A percentile compares a stretch with the other conserved stretches of the same genome.
These are phyloP conservation scores for Paramecium sonneborni DNA, from an alignment of 73 alveolate genomes.

Conservation along the genomic window DNA sequence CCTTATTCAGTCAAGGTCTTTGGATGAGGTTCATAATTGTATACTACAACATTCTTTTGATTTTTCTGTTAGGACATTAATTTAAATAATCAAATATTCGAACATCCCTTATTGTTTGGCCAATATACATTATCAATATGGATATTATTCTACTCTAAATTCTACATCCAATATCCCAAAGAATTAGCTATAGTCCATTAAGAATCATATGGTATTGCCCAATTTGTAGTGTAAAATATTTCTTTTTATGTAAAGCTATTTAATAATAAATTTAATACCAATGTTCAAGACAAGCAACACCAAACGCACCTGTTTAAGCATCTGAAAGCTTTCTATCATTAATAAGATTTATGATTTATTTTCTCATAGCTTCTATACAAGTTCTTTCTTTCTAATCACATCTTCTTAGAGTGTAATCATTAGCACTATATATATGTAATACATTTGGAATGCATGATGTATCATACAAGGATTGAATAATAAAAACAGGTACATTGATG, in stretches of 20 bases:
- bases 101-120: constrained; percentile 23
- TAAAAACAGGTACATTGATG: constrained; percentile 57
- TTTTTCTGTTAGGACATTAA: constrained; percentile 45
- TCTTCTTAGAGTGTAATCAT: not conserved
- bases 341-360: not conserved
- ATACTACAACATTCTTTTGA: not conserved
- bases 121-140: not conserved
- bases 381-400: not conserved
- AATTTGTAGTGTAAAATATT: not conserved
- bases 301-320: not conserved
- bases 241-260: not conserved
- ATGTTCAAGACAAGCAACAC: constrained; percentile 42
- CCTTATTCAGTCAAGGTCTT: not conserved
- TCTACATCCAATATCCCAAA: not conserved
- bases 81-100: not conserved
- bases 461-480: constrained; percentile 59
- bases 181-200: not conserved
- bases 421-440: not conserved
- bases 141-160: not conserved
- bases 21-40: constrained; percentile 45
- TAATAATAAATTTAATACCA: not conserved
- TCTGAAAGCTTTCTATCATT: not conserved
- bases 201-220: constrained; percentile 44
- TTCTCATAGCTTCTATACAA: not conserved
- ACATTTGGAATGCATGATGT: constrained; percentile 39